Evolutionary conservation across 2,329 filamentous ascomycete genomes (phyloP).

Genomic region (Colletotrichum cereale): DNA sequence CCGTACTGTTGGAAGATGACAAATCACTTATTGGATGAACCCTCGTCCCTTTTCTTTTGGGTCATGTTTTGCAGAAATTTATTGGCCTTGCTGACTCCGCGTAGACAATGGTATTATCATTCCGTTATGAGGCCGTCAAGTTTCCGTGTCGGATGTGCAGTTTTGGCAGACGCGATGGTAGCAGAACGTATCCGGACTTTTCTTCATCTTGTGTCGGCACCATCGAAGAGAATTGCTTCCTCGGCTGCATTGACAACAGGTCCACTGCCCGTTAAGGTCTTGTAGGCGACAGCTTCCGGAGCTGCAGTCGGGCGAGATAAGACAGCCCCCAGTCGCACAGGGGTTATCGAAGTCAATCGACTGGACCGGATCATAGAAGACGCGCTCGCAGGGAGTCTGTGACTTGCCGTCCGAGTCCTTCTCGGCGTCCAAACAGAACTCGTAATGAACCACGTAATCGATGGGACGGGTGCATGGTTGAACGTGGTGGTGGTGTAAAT

Average conservation of each 20-base stretch:
- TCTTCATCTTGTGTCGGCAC: slow-evolving; percentile 60
- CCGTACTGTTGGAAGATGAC: slow-evolving; percentile 6
- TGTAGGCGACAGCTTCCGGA: slow-evolving; percentile 62
- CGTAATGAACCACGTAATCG: slow-evolving; percentile 57
- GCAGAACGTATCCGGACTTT: slow-evolving; percentile 63
- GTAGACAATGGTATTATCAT: not conserved
- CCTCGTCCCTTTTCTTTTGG: slow-evolving; percentile 13
- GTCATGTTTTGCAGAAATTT: not conserved
- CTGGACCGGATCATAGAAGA: slow-evolving; percentile 48
- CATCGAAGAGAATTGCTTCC: slow-evolving; percentile 59
- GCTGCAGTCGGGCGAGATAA: slow-evolving; percentile 59
- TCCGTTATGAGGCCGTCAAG: not conserved
- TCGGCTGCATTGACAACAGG: slow-evolving; percentile 62
- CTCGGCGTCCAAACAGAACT: slow-evolving; percentile 56
- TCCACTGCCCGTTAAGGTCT: slow-evolving; percentile 62
- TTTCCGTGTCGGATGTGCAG: slow-evolving; percentile 53
- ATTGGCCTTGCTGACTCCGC: not conserved
- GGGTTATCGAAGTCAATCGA: slow-evolving; percentile 56
- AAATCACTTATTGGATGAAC: not conserved
- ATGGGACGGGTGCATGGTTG: slow-evolving; percentile 57
- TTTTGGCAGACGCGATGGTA: slow-evolving; percentile 63
- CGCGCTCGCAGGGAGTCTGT: slow-evolving; percentile 41
- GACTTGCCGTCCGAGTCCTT: slow-evolving; percentile 47
- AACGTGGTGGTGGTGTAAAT: slow-evolving; percentile 64
- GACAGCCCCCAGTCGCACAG: slow-evolving; percentile 60